Conservation (phyloP, 73 alveolate species). For the Halteria grandinella region DNA sequence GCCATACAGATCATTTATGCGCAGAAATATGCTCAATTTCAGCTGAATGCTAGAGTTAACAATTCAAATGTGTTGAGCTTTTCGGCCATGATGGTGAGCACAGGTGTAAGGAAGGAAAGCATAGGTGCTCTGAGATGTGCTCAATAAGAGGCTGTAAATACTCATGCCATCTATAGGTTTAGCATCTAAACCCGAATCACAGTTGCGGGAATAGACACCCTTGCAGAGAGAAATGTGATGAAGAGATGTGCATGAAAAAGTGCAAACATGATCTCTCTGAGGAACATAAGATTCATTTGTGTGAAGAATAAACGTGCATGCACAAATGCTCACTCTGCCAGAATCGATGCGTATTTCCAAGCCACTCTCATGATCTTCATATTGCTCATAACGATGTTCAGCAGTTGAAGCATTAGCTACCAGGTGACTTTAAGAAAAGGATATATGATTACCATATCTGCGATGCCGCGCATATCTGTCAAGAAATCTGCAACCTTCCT, state of each 20-base stretch:
- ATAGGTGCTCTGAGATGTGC: constrained; percentile 22
- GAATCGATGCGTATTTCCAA: constrained; percentile 6
- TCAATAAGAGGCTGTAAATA: constrained; percentile 3
- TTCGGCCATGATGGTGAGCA: constrained; percentile 38
- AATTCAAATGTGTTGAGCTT: constrained; percentile 12
- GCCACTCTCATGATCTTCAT: constrained; percentile 3
- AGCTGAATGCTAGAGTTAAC: background rate
- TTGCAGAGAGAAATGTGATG: constrained; percentile 28
- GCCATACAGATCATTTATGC: constrained; percentile 27
- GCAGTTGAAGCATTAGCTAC: background rate
- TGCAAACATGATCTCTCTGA: constrained; percentile 12
- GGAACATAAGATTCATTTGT: constrained; percentile 7
- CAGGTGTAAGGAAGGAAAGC: constrained; percentile 44
- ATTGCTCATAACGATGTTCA: background rate
- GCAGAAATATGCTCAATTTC: background rate
- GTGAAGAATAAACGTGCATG: constrained; percentile 31
- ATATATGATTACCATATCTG: constrained; percentile 20
- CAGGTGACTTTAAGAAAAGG: background rate
- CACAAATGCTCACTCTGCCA: constrained; percentile 25
- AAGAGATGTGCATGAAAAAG: background rate
- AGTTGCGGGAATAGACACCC: constrained; percentile 45
- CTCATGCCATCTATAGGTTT: background rate
- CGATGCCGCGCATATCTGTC: constrained; percentile 9
- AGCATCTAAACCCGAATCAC: constrained; percentile 8
- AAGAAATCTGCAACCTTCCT: background rate